phyloP scores from a whole-genome alignment of 768 basidiomycete genomes.

The Naganishia antarctica region DNA sequence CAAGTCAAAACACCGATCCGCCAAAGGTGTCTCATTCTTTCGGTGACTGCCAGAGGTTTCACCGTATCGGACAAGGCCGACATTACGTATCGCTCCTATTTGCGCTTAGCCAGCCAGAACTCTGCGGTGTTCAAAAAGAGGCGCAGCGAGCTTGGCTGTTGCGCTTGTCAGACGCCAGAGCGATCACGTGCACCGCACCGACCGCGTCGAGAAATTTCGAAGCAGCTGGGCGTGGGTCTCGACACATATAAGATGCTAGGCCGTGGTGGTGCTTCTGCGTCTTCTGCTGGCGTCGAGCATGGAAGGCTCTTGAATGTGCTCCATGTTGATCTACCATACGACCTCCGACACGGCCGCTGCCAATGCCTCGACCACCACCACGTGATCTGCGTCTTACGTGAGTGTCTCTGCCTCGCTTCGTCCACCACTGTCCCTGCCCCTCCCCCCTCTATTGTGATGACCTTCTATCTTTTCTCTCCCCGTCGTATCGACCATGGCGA shows the following conservation, averaged over 20 bases:
- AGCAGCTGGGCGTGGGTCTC: background rate
- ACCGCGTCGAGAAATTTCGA: slow-evolving; percentile 17
- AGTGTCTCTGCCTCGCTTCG: background rate
- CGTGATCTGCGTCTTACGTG: background rate
- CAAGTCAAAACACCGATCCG: too few relatives aligned
- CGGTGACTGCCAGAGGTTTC: too few relatives aligned
- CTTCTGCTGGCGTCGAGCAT: too few relatives aligned
- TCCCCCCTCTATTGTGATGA: slow-evolving; percentile 42
- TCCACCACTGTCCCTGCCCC: slow-evolving; percentile 11
- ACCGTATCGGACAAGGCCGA: too few relatives aligned
- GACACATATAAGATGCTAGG: slow-evolving; percentile 13
- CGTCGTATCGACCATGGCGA: slow-evolving; percentile 51
- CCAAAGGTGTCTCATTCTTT: too few relatives aligned
- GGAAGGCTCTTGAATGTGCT: too few relatives aligned
- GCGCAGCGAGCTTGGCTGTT: background rate
- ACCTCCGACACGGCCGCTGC: too few relatives aligned
- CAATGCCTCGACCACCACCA: too few relatives aligned
- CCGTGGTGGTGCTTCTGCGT: too few relatives aligned
- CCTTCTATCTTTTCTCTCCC: slow-evolving; percentile 50
- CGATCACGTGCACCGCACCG: background rate
- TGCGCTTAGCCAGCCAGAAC: too few relatives aligned
- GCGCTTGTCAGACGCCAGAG: too few relatives aligned
- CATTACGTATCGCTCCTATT: background rate
- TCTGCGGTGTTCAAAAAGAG: background rate
- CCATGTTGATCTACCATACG: too few relatives aligned